Evolutionary conservation across 805 yeast species (phyloP), one percentile per base, ranked within the genome.

Genomic region (Middelhovenomyces tepae): DNA sequence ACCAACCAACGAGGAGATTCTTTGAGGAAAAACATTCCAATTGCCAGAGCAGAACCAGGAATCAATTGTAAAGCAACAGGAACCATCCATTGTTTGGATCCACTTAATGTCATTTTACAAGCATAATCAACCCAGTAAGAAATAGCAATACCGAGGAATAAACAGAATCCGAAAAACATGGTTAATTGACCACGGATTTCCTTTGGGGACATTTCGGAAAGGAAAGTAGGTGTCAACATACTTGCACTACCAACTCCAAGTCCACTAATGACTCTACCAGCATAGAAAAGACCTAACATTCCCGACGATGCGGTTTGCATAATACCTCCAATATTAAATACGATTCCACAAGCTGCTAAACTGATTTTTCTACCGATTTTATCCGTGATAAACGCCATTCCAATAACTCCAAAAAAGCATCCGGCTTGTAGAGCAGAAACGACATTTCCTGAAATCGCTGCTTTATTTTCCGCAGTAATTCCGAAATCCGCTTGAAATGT

Each of bases 371-470:
- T 69, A 6, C 91, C 89, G 19, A 62, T 43, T 17, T 40, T 54
- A 38, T 77, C 86, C 7, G 67, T 56, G 2, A 67, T 29, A 9
- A 46, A 44, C 6, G 78, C 73, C n/a, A 80, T 61, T 4, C 59
- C 49, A 32, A 80, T 53, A 28, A 86, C 75, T 9, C 89, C 89
- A 35, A 76, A 46, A 42, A 79, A 69, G 0, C 85, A 82, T 22
- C 94, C 94, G 42, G 77, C 74, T 11, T 91, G 73, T 74, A 77
- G 78, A 4, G 84, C 59, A 3, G 85, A 75, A 9, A 84, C 78
- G 42, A 83, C 71, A 36, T 81, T 67, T 18, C 93, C 93, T 54
- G 81, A 91, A 26, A 60, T 49, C 33, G 38, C 67, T 43, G 57
- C 80, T 80, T 45, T 56, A 75, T 1, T 53, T 43, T 21, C 53